These are phyloP conservation scores for Colletotrichum sp. DNA, from an alignment of 2,329 filamentous ascomycete species.

Conservation along the genomic window DNA sequence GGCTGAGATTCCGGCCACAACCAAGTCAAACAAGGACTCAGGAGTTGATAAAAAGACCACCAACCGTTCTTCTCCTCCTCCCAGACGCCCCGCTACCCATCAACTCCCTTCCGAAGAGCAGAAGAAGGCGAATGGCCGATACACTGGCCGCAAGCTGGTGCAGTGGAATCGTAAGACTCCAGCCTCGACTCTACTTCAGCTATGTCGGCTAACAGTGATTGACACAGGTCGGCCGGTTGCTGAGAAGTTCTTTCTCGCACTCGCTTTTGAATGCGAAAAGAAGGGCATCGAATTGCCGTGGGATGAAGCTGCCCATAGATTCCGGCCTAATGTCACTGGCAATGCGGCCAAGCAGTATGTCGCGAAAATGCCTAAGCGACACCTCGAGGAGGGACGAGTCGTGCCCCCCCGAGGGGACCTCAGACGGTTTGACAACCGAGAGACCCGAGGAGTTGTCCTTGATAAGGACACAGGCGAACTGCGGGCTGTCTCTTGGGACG, in stretches of 20 bases:
- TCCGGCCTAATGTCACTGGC: neutral
- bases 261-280: neutral
- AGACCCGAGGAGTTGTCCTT: neutral
- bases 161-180: neutral
- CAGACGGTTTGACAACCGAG: no score
- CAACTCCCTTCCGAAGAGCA: neutral
- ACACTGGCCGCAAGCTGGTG: neutral
- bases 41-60: neutral
- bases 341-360: neutral
- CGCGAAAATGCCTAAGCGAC: neutral
- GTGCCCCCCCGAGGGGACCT: neutral
- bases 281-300: neutral
- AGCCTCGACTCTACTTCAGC: neutral
- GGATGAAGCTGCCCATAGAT: neutral
- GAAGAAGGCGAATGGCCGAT: neutral
- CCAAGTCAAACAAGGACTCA: fast-evolving
- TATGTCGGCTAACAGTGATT: neutral
- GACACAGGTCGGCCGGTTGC: neutral
- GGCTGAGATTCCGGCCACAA: fast-evolving
- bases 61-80: neutral
- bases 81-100: neutral
- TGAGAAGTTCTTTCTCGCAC: neutral
- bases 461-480: neutral
- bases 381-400: neutral
- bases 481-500: neutral